Base-by-base conservation (phyloP, 148 eudicot species). In the Camellia granthamiana region DNA sequence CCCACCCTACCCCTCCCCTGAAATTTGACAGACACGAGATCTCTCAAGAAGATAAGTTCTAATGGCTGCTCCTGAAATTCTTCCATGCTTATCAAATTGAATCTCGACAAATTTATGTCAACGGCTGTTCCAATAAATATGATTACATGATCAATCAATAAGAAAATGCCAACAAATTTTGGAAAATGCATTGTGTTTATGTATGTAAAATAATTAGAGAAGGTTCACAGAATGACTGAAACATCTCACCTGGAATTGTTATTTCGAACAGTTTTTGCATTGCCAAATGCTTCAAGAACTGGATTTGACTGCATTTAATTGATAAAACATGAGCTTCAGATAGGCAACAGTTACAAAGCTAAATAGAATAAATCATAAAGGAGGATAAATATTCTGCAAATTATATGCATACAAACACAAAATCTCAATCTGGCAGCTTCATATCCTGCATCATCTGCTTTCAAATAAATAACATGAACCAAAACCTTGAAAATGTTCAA, bases 271-370 rank as follows among this genome's bases (percentile, higher is more conserved):
- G 97, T 93, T 90, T 93, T 93, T 73, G 97, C 97, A 84, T 93
- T 93, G 81, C 97, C 97, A 84, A 93, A 93, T 59, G 97, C 97
- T 86, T 93, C 95, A 77, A 93, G 91, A 69, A 93, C 93, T 69
- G 97, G 97, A 89, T 91, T 91, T 60, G 97, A 93, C 97, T 93
- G 87, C 90, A 93, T 41, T 38, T 15, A 13, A 72, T 42, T 23
- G 59, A 83, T 54, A 30, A 65, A 18, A 16, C 15, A 30, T 11
- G 16, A 68, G 66, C 30, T 69, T 69, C 14, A 63, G 62, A 76
- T 74, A 13, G 49, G 30, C 43, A 66, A 66, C 2, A 47, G 52
- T 49, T 18, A 23, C 5, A n/a, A 66, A 43, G 42, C n/a, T 6
- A 78, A 44, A 18, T 56, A 9, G 63, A 21, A 49, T 75, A 75